Evolutionary conservation across 305 asterid genomes (phyloP).

Genomic region (Fraxinus platypoda): DNA sequence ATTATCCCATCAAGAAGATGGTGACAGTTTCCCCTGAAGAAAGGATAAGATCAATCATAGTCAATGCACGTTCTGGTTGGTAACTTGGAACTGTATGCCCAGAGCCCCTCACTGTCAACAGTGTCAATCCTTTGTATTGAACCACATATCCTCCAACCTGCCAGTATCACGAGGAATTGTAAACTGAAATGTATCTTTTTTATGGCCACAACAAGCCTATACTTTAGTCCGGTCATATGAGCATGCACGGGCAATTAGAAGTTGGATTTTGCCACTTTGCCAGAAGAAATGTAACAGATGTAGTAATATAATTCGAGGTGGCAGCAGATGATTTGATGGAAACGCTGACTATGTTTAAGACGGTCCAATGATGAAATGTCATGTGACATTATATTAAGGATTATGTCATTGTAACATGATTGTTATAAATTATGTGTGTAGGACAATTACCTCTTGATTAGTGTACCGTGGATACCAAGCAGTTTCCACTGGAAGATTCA

Average conservation of each 20-base stretch:
- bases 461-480: conserved; percentile 43
- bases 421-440: neutral
- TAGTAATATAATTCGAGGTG: neutral
- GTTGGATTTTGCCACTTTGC: neutral
- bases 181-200: neutral
- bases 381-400: too few species aligned
- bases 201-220: neutral
- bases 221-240: neutral
- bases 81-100: conserved; percentile 46
- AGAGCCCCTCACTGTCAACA: conserved; percentile 48
- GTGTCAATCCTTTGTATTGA: conserved; percentile 35
- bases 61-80: conserved; percentile 40
- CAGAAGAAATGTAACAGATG: neutral
- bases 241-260: neutral
- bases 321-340: neutral
- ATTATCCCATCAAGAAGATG: neutral
- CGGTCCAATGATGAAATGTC: neutral
- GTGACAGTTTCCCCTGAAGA: conserved; percentile 36
- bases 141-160: conserved; percentile 52
- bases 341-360: neutral
- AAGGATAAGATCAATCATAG: conserved; percentile 36
- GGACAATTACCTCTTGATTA: conserved; percentile 31
- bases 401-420: neutral
- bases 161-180: neutral
- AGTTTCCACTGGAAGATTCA: conserved; percentile 30